Percentiles rank a stretch among this genome's conserved stretches.
phyloP scores from a whole-genome alignment of 75 land plant genomes.

The Selaginella tamariscina region DNA sequence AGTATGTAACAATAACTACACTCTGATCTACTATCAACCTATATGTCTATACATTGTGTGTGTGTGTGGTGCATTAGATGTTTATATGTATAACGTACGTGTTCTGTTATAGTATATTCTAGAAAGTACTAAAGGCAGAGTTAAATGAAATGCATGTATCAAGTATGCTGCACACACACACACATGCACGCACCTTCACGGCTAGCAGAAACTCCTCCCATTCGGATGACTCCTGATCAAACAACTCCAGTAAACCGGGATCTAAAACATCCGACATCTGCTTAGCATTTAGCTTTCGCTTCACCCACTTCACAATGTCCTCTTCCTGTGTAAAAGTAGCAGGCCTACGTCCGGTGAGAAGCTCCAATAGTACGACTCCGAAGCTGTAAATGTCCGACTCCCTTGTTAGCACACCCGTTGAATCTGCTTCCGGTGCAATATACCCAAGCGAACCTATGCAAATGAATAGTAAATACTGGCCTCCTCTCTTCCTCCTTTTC shows the following conservation, averaged over 20 bases:
- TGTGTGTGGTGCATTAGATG: no score
- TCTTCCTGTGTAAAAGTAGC: background rate
- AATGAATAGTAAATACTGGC: no score
- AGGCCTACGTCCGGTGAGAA: background rate
- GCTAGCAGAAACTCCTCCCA: constrained; percentile 12
- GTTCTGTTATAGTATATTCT: no score
- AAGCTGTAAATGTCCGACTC: constrained; percentile 9
- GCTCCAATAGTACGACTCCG: background rate
- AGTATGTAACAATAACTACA: no score
- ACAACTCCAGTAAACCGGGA: constrained; percentile 5
- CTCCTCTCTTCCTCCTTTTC: no score
- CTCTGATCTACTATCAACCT: no score
- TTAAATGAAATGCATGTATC: no score
- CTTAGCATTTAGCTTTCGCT: background rate
- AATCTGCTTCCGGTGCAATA: background rate
- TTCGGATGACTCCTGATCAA: constrained; percentile 14
- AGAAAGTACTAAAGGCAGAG: no score
- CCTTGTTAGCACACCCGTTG: background rate
- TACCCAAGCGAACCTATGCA: constrained; percentile 3
- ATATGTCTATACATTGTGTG: no score
- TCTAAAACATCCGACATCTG: background rate
- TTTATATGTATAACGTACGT: no score
- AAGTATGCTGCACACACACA: no score
- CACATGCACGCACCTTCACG: no score
- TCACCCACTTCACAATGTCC: constrained; percentile 10